A percentile compares a stretch with the other conserved stretches of the same genome.
Evolutionary conservation across 208 protist genomes (phyloP).

Genomic region (Crithidia fasciculata): DNA sequence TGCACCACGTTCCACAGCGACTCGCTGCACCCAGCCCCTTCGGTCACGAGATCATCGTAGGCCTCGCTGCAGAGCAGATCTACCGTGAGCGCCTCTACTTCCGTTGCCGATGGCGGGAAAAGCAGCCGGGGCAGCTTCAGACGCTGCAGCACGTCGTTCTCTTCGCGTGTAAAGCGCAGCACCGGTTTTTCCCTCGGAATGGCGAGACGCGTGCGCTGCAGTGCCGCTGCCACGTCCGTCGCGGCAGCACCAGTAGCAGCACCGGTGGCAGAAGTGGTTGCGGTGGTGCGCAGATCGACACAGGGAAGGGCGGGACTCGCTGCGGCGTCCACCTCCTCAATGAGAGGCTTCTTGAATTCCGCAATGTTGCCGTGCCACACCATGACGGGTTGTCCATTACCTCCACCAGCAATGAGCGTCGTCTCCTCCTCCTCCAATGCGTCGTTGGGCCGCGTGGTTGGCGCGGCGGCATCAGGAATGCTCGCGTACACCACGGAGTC

Average conservation of each 20-base stretch:
- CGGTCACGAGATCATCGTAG: slow-evolving; percentile 91
- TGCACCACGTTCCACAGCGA: slow-evolving; percentile 89
- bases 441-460: slow-evolving; percentile 10
- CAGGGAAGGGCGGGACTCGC: background rate
- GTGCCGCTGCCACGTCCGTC: background rate
- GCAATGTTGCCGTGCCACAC: slow-evolving; percentile 85
- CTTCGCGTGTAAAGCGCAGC: slow-evolving; percentile 58
- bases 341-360: slow-evolving; percentile 68
- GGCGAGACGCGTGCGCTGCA: slow-evolving; percentile 46
- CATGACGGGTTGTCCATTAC: slow-evolving; percentile 35
- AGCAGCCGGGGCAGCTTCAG: slow-evolving; percentile 57
- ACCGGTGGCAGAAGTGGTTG: background rate
- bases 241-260: background rate
- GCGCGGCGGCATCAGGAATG: background rate
- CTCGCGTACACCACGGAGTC: slow-evolving; percentile 22
- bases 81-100: slow-evolving; percentile 72
- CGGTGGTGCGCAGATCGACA: background rate
- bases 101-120: slow-evolving; percentile 47
- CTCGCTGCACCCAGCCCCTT: slow-evolving; percentile 86
- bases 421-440: slow-evolving; percentile 63
- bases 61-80: slow-evolving; percentile 87
- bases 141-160: slow-evolving; percentile 52
- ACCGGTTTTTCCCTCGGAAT: slow-evolving; percentile 51
- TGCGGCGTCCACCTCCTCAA: slow-evolving; percentile 50
- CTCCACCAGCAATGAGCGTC: slow-evolving; percentile 31